Evolutionary conservation across 768 basidiomycete species (phyloP).

Genomic region (Hygrophoropsis aurantiaca): DNA sequence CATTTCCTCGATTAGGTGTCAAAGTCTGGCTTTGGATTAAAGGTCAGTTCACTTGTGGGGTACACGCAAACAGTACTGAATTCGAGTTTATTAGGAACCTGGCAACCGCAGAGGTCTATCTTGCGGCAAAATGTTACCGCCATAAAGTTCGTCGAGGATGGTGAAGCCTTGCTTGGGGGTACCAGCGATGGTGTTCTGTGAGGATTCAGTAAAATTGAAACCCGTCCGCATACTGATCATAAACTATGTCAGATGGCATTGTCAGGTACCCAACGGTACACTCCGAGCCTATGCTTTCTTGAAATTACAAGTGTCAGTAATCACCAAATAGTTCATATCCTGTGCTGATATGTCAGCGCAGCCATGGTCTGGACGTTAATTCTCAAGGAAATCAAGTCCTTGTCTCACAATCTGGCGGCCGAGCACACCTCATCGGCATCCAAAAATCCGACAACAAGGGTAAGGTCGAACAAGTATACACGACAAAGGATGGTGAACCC

Average conservation of each 20-base stretch:
- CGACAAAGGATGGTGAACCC: slow-evolving; percentile 37
- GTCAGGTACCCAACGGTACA: slow-evolving; percentile 66
- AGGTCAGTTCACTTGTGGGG: slow-evolving; percentile 34
- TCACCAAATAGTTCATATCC: not conserved
- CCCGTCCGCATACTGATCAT: slow-evolving; percentile 9
- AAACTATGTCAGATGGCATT: slow-evolving; percentile 54
- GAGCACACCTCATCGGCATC: slow-evolving; percentile 51
- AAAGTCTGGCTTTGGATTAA: slow-evolving; percentile 64
- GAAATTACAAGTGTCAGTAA: slow-evolving; percentile 55
- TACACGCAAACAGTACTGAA: not conserved
- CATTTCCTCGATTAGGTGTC: slow-evolving; percentile 57
- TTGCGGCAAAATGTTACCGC: slow-evolving; percentile 62
- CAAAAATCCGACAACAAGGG: slow-evolving; percentile 50
- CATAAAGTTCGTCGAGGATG: slow-evolving; percentile 62
- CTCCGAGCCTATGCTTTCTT: slow-evolving; percentile 60
- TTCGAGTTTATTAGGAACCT: slow-evolving; percentile 43
- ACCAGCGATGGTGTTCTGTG: slow-evolving; percentile 71
- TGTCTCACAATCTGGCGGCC: slow-evolving; percentile 50
- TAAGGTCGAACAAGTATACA: slow-evolving; percentile 52
- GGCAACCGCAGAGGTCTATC: slow-evolving; percentile 66
- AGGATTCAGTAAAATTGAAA: slow-evolving; percentile 15
- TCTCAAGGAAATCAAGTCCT: slow-evolving; percentile 49
- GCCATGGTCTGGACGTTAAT: slow-evolving; percentile 55
- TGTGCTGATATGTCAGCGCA: slow-evolving; percentile 24
- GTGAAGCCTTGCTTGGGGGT: slow-evolving; percentile 63